Conservation (phyloP, 257 asterid species). For the Solanum bukasovii region DNA sequence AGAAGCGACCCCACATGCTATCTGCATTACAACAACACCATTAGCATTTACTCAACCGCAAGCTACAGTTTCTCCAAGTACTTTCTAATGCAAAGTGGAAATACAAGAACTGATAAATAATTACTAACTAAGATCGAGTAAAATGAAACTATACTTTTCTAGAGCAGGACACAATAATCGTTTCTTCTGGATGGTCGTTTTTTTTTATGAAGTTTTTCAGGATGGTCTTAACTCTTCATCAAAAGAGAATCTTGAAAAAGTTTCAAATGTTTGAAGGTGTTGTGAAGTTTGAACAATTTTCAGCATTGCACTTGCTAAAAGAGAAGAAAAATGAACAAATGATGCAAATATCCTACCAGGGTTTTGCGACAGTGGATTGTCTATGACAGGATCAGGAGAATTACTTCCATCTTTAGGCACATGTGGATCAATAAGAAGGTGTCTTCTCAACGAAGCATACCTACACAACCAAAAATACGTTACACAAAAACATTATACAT, state of each 20-base stretch:
- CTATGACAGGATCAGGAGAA: constrained; percentile 74
- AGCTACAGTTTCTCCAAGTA: background rate
- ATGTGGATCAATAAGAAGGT: constrained; percentile 81
- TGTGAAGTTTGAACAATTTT: background rate
- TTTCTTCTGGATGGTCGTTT: background rate
- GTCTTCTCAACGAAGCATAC: constrained; percentile 84
- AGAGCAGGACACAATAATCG: background rate
- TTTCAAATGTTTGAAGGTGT: background rate
- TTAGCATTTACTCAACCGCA: background rate
- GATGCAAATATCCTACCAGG: constrained; percentile 46
- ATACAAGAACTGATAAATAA: background rate
- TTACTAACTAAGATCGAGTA: background rate
- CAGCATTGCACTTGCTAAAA: background rate
- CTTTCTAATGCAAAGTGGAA: background rate
- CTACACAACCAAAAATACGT: constrained; percentile 16
- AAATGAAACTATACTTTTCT: background rate
- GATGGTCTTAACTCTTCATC: background rate
- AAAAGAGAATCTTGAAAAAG: background rate
- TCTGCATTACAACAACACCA: constrained; percentile 25
- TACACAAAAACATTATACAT: background rate
- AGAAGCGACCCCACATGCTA: constrained; percentile 98
- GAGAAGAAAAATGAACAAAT: background rate
- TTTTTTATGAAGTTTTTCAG: background rate
- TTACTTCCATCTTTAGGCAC: constrained; percentile 60
- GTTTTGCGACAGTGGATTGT: constrained; percentile 87